Evolutionary conservation across 169 alveolate species (phyloP).

Genomic region (Cryptosporidium bovis): DNA sequence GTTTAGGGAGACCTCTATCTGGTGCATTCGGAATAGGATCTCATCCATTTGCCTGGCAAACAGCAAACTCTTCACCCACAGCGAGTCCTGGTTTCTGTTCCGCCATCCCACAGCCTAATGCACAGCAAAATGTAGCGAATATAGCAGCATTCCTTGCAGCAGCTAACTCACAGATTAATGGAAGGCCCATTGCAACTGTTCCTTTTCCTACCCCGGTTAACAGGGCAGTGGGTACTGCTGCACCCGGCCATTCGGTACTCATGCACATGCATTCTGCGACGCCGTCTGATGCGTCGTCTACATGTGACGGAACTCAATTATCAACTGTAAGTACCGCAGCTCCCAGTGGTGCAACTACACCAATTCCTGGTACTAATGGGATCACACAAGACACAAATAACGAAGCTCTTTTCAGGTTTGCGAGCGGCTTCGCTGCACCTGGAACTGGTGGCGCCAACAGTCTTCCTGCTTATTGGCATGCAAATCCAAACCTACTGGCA

Average conservation of each 20-base stretch:
- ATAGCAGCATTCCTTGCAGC: constrained; percentile 65
- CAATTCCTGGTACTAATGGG: background rate
- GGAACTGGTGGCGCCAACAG: constrained; percentile 2
- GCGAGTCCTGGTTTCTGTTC: constrained; percentile 28
- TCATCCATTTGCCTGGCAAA: constrained; percentile 8
- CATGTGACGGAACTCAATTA: constrained; percentile 49
- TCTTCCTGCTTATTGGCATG: constrained; percentile 30
- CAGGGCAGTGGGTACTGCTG: constrained; percentile 22
- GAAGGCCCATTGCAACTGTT: background rate
- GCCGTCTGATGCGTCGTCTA: constrained; percentile 70
- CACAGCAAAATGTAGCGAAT: constrained; percentile 39
- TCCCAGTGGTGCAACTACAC: constrained; percentile 1
- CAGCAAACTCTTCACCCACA: constrained; percentile 7
- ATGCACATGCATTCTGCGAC: constrained; percentile 56
- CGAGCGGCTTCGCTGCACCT: background rate
- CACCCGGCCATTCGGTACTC: constrained; percentile 6
- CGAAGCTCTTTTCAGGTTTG: constrained; percentile 23
- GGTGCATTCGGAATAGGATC: constrained; percentile 45
- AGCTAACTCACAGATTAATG: constrained; percentile 40
- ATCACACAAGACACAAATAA: constrained; percentile 2
- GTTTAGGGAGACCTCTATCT: constrained; percentile 10
- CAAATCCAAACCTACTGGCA: constrained; percentile 35
- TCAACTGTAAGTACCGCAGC: constrained; percentile 25
- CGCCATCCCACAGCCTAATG: background rate
- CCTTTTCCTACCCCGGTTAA: constrained; percentile 31